A percentile compares a stretch with the other conserved stretches of the same genome.
These are phyloP conservation scores for Fusarium verrucosum DNA, from an alignment of 2,329 filamentous ascomycete species.

Conservation along the genomic window DNA sequence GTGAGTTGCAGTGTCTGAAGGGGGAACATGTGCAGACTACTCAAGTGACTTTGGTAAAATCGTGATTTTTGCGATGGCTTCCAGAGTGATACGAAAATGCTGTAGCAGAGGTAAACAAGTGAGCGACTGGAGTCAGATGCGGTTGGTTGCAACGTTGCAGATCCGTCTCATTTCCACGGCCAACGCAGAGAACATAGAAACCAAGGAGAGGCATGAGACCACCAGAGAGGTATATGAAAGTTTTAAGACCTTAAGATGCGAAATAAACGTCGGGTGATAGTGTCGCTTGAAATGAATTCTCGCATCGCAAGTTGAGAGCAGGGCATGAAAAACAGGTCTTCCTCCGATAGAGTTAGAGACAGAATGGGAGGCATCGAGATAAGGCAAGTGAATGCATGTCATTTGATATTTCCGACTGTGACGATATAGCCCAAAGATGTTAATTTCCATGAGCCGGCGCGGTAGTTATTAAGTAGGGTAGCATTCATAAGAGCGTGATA, in stretches of 20 bases:
- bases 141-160: slow-evolving; percentile 14
- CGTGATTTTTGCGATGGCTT: not conserved
- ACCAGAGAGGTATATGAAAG: not conserved
- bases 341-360: not conserved
- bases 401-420: not conserved
- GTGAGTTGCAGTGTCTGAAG: not conserved
- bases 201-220: not conserved
- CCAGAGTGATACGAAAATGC: no score
- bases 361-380: not conserved
- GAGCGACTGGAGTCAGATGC: not conserved
- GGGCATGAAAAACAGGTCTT: not conserved
- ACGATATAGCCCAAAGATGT: not conserved
- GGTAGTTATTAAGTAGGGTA: slow-evolving; percentile 5
- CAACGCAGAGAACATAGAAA: not conserved
- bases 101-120: not conserved
- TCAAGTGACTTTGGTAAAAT: slow-evolving; percentile 8
- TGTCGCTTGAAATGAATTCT: not conserved
- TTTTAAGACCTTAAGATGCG: not conserved
- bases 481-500: slow-evolving; percentile 16
- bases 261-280: slow-evolving; percentile 1
- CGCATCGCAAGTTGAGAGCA: not conserved
- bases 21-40: slow-evolving; percentile 3
- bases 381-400: not conserved
- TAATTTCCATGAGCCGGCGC: not conserved
- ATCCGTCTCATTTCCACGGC: not conserved